phyloP scores from a whole-genome alignment of 805 yeast species.

The Candida silvicultrix region DNA sequence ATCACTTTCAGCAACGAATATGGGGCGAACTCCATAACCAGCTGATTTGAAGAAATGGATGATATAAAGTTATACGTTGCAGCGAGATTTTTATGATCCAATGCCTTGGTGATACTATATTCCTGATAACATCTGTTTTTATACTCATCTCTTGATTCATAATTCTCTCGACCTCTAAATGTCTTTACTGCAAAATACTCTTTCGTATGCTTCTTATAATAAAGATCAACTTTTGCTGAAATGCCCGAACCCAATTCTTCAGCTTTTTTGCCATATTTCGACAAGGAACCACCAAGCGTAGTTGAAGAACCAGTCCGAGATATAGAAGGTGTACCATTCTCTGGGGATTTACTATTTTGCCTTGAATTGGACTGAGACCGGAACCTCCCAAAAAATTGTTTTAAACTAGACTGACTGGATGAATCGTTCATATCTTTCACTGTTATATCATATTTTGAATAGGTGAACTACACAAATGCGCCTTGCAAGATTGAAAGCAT shows the following conservation, averaged over 20 bases:
- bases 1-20: constrained; percentile 84
- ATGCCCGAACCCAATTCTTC: constrained; percentile 24
- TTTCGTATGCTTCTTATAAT: constrained; percentile 11
- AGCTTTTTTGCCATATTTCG: constrained; percentile 13
- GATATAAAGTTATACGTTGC: constrained; percentile 67
- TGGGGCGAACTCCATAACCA: constrained; percentile 87
- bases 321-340: background rate
- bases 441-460: background rate
- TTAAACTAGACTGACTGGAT: background rate
- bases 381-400: background rate
- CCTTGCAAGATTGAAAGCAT: too few relatives aligned
- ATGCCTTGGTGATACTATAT: constrained; percentile 63
- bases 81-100: constrained; percentile 70
- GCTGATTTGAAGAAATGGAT: constrained; percentile 49
- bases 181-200: constrained; percentile 36
- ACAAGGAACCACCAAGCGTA: background rate
- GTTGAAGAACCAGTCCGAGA: background rate
- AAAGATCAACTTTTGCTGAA: constrained; percentile 30
- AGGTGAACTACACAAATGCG: too few relatives aligned
- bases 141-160: constrained; percentile 62
- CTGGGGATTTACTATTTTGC: background rate
- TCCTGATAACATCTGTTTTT: constrained; percentile 69
- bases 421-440: background rate
- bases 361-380: background rate
- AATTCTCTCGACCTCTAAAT: constrained; percentile 34